Percentiles rank a stretch among this genome's conserved stretches.
Conservation (phyloP, 768 basidiomycete species). For the Crassisporium funariophilum region DNA sequence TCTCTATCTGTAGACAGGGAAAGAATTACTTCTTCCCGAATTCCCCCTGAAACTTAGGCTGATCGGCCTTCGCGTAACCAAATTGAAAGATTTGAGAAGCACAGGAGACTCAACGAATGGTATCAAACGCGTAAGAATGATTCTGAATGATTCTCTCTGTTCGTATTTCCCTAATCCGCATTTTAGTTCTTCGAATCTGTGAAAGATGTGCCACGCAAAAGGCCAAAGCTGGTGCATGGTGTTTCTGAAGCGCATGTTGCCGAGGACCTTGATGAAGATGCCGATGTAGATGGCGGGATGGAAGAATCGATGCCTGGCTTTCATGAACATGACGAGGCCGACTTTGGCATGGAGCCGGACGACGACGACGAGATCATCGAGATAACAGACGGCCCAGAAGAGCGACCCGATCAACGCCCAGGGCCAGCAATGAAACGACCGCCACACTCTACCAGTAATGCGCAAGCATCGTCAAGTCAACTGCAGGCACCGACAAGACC, state of each 20-base stretch:
- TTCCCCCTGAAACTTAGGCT: conserved; percentile 79
- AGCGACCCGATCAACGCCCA: conserved; percentile 5
- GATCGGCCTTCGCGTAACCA: conserved; percentile 87
- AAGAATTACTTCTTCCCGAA: conserved; percentile 80
- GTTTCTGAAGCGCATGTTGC: background rate
- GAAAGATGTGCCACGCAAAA: conserved; percentile 40
- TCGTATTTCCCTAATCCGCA: background rate
- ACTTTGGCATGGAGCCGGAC: conserved; percentile 23
- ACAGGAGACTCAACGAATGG: conserved; percentile 44
- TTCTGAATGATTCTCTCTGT: background rate
- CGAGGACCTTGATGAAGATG: conserved; percentile 3
- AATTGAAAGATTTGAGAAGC: conserved; percentile 78
- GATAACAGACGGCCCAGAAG: conserved; percentile 5
- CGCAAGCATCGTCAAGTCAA: conserved; percentile 14
- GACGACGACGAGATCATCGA: conserved; percentile 24
- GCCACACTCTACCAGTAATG: conserved; percentile 19
- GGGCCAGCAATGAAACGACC: conserved; percentile 7
- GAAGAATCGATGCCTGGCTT: conserved; percentile 53
- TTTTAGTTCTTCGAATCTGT: conserved; percentile 60
- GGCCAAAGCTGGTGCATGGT: conserved; percentile 15
- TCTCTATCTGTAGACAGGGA: conserved; percentile 58
- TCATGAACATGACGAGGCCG: conserved; percentile 52
- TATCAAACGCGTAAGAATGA: conserved; percentile 67
- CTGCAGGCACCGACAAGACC: conserved; percentile 11
- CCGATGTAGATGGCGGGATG: conserved; percentile 17